Conservation (phyloP, 768 basidiomycete genomes). For the Trametes cubensis region DNA sequence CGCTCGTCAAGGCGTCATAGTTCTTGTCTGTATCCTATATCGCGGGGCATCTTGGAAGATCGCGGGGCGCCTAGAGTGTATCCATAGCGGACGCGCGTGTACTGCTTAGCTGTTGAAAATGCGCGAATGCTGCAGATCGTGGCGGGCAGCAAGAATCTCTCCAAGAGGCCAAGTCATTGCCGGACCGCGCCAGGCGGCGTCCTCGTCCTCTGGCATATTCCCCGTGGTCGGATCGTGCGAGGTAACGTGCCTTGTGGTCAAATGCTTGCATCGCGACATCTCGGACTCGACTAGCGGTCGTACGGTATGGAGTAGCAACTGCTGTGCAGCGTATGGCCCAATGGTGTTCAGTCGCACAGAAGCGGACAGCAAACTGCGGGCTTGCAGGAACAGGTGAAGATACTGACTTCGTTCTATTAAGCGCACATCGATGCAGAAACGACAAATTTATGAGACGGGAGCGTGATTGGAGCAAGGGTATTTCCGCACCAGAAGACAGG, state of each 20-base stretch:
- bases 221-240: neutral
- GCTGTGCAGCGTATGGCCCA: constrained; percentile 92
- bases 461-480: neutral
- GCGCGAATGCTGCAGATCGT: constrained; percentile 93
- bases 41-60: constrained; percentile 5
- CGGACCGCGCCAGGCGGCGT: constrained; percentile 52
- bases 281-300: constrained; percentile 66
- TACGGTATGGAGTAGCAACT: constrained; percentile 75
- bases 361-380: constrained; percentile 86
- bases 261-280: constrained; percentile 44
- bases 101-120: constrained; percentile 84
- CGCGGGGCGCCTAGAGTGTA: constrained; percentile 12
- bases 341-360: constrained; percentile 89
- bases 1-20: constrained; percentile 61
- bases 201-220: constrained; percentile 4
- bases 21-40: constrained; percentile 22
- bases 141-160: constrained; percentile 86
- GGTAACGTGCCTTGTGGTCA: constrained; percentile 50
- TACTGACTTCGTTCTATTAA: constrained; percentile 75
- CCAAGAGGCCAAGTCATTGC: constrained; percentile 96
- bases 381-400: constrained; percentile 92
- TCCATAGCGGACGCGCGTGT: constrained; percentile 24
- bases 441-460: neutral
- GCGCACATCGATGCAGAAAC: neutral
- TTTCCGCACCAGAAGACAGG: constrained; percentile 62